A percentile compares a stretch with the other conserved stretches of the same genome.
Evolutionary conservation across 2,329 filamentous ascomycete genomes (phyloP).

Genomic region (Sclerotinia trifoliorum): DNA sequence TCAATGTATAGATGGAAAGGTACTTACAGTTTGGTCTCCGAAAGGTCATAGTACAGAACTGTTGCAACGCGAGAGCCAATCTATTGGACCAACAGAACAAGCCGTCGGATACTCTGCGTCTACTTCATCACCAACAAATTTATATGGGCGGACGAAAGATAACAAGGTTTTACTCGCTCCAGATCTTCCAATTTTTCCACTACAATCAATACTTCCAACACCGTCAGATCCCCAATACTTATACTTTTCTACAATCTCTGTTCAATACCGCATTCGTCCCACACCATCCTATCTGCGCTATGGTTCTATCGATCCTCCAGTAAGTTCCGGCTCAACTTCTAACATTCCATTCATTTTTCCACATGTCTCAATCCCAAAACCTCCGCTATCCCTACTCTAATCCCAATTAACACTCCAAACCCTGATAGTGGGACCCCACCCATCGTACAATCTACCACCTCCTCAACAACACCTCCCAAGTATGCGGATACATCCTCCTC

Average conservation of each 20-base stretch:
- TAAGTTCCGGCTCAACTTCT: background rate
- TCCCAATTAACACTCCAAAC: background rate
- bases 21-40: background rate
- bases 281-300: background rate
- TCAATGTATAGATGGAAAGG: background rate
- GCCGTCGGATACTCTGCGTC: background rate
- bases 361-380: background rate
- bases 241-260: background rate
- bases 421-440: background rate
- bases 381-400: background rate
- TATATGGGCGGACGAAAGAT: background rate
- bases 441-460: conserved; percentile 12
- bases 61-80: background rate
- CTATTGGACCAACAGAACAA: background rate
- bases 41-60: background rate
- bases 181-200: background rate
- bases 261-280: conserved; percentile 10
- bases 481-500: conserved; percentile 7
- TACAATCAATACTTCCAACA: background rate
- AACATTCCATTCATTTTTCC: background rate
- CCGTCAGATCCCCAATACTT: background rate
- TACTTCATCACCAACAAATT: background rate
- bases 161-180: background rate
- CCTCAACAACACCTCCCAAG: background rate
- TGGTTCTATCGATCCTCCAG: background rate